phyloP scores from a whole-genome alignment of 2,329 filamentous ascomycete species.

The Alternaria rosae region DNA sequence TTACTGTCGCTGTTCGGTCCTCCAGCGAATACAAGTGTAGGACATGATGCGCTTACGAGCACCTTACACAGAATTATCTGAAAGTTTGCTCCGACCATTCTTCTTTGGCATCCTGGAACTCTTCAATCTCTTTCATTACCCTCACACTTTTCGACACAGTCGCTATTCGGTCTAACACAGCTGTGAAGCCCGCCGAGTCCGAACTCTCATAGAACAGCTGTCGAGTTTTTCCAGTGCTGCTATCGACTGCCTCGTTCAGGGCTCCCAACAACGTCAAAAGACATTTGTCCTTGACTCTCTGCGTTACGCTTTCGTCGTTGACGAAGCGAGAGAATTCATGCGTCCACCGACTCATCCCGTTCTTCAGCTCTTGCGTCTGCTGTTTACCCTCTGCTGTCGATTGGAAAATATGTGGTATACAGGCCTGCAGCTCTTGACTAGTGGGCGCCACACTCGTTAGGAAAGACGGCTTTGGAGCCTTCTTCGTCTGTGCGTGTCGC shows the following conservation, averaged over 20 bases:
- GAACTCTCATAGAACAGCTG: conserved; percentile 2
- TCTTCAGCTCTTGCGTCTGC: neutral
- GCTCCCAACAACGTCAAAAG: neutral
- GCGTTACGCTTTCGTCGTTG: neutral
- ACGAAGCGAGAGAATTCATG: neutral
- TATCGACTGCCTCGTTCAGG: neutral
- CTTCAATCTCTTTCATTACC: conserved; percentile 2
- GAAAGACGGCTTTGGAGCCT: neutral
- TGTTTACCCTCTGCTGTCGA: neutral
- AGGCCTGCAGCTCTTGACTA: neutral
- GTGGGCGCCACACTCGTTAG: neutral
- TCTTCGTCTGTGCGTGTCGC: neutral
- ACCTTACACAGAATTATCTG: neutral
- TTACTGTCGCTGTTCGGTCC: conserved; percentile 2
- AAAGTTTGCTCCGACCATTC: neutral
- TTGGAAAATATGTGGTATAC: neutral
- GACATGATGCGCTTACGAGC: neutral
- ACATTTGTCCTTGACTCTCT: neutral
- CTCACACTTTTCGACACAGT: neutral
- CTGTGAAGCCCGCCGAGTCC: neutral
- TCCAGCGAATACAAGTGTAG: neutral
- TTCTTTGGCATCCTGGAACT: conserved; percentile 5
- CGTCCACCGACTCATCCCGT: neutral
- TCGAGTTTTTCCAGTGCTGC: neutral
- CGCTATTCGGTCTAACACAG: neutral